Conservation (phyloP, 108 stramenopile genomes). For the Stephanodiscus triporus region DNA sequence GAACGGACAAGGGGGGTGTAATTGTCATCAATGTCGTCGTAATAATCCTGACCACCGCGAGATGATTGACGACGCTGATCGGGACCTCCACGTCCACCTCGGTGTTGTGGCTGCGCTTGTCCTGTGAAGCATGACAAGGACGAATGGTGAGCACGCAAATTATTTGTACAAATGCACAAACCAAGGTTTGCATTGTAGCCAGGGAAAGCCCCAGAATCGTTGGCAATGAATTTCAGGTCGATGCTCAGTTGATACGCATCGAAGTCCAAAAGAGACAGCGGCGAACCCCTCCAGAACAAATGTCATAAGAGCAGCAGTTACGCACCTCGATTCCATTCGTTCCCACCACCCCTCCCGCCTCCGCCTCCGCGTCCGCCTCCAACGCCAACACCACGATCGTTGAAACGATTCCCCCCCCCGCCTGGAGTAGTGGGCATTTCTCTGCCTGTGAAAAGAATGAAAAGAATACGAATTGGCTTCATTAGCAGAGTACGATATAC, state of each 20-base stretch:
- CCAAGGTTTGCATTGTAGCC: neutral
- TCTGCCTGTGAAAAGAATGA: neutral
- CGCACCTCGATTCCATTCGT: slow-evolving; percentile 22
- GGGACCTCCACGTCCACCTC: slow-evolving; percentile 25
- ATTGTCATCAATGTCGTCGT: slow-evolving; percentile 34
- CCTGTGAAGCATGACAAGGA: slow-evolving; percentile 1
- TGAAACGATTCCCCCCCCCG: slow-evolving; percentile 24
- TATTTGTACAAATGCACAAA: neutral
- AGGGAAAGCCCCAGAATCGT: neutral
- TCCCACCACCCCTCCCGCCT: slow-evolving; percentile 11
- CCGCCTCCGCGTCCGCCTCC: slow-evolving; percentile 27
- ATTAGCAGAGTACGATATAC: too few species aligned
- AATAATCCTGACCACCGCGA: slow-evolving; percentile 14
- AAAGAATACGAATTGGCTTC: neutral
- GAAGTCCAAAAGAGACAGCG: too few species aligned
- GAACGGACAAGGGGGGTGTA: slow-evolving; percentile 66
- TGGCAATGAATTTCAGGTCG: too few species aligned
- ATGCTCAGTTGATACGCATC: too few species aligned
- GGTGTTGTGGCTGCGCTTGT: slow-evolving; percentile 35
- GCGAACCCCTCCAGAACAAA: too few species aligned
- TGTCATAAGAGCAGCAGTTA: neutral
- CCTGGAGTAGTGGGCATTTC: slow-evolving; percentile 32
- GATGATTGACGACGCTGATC: slow-evolving; percentile 1
- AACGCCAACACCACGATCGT: slow-evolving; percentile 18
- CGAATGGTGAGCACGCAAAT: neutral